Evolutionary conservation across 2,329 filamentous ascomycete genomes (phyloP).

Genomic region (Colletotrichum coccodes): DNA sequence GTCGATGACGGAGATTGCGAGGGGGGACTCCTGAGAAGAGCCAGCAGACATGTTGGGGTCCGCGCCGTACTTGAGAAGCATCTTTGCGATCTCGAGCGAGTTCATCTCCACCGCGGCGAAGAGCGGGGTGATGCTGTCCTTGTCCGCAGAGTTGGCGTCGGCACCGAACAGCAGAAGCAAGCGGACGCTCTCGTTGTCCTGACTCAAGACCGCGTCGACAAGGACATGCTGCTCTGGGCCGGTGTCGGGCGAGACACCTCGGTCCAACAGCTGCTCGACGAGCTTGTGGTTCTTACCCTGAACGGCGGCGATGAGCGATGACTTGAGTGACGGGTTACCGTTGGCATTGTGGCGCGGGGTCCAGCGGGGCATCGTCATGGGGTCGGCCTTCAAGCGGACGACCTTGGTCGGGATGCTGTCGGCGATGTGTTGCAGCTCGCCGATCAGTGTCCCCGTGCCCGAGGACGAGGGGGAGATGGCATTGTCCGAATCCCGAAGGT

Average conservation of each 20-base stretch:
- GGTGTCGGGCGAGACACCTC: conserved; percentile 63
- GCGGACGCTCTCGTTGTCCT: conserved; percentile 64
- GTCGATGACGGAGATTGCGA: conserved; percentile 60
- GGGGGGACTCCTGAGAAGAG: conserved; percentile 62
- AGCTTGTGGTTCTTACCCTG: conserved; percentile 66
- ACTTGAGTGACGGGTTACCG: conserved; percentile 54
- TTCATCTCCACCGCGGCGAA: conserved; percentile 60
- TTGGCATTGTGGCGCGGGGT: conserved; percentile 56
- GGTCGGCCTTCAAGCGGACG: conserved; percentile 61
- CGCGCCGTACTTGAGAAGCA: conserved; percentile 73
- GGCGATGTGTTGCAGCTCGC: conserved; percentile 40
- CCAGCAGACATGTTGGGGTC: conserved; percentile 64
- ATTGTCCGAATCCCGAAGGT: conserved; percentile 39
- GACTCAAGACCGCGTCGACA: conserved; percentile 61
- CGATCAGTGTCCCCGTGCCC: conserved; percentile 46
- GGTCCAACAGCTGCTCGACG: conserved; percentile 67
- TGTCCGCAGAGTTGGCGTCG: conserved; percentile 63
- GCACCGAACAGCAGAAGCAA: conserved; percentile 67
- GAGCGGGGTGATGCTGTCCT: conserved; percentile 61
- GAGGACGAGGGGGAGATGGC: conserved; percentile 38
- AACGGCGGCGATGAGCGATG: conserved; percentile 63
- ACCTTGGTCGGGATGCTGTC: conserved; percentile 44
- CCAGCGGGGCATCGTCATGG: conserved; percentile 61
- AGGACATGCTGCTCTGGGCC: conserved; percentile 58
- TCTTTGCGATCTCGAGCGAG: conserved; percentile 65